phyloP scores from a whole-genome alignment of 306 rosid species.

The Vachellia collinsii region DNA sequence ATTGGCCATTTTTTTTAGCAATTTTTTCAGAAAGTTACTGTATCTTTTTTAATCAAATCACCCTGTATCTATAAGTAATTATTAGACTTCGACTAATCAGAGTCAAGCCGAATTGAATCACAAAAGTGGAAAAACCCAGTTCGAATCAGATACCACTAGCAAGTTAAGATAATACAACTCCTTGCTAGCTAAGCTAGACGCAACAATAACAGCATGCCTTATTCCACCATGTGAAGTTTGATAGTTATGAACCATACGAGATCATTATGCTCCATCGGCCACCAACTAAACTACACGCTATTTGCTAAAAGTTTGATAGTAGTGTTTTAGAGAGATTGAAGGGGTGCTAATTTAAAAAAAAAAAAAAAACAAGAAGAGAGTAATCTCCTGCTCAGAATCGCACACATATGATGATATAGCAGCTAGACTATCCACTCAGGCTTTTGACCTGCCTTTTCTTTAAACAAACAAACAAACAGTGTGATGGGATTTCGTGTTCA shows the following conservation, averaged over 20 bases:
- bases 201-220: too few relatives aligned
- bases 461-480: conserved; percentile 42
- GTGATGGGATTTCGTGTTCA: conserved; percentile 29
- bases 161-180: not conserved
- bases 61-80: not conserved
- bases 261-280: too few relatives aligned
- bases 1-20: too few relatives aligned
- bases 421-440: conserved; percentile 52
- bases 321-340: not conserved
- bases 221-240: too few relatives aligned
- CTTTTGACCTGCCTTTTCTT: conserved; percentile 44
- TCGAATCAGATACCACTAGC: not conserved
- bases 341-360: not conserved
- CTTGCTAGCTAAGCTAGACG: not conserved
- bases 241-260: too few relatives aligned
- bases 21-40: too few relatives aligned
- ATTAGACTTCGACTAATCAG: not conserved
- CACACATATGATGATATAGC: conserved; percentile 44
- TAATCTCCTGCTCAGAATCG: conserved; percentile 59
- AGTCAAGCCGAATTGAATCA: not conserved
- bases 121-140: not conserved
- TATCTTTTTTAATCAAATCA: too few relatives aligned
- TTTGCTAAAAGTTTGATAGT: not conserved
- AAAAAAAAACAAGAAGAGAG: not conserved
- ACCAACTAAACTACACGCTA: not conserved